phyloP scores from a whole-genome alignment of 306 rosid genomes.

The Crataegus laevigata region DNA sequence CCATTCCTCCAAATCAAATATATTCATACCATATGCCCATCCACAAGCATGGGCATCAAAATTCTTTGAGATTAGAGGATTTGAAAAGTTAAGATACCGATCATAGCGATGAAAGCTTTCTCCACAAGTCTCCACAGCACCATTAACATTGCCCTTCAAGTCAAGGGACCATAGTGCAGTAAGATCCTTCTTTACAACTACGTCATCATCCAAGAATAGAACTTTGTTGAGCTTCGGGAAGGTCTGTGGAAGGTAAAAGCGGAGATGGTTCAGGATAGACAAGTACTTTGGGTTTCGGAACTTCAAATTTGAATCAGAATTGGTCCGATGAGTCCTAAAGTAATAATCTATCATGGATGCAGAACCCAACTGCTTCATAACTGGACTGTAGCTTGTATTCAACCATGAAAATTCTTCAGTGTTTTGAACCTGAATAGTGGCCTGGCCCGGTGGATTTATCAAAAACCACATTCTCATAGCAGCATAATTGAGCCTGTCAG shows the following conservation, averaged over 20 bases:
- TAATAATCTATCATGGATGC: conserved; percentile 84
- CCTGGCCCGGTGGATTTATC: conserved; percentile 74
- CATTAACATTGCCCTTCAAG: conserved; percentile 87
- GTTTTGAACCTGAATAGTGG: conserved; percentile 79
- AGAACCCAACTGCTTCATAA: conserved; percentile 84
- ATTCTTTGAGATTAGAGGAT: conserved; percentile 82
- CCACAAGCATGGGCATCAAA: conserved; percentile 96
- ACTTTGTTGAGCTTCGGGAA: conserved; percentile 91
- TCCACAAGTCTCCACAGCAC: conserved; percentile 98
- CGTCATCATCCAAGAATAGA: conserved; percentile 86
- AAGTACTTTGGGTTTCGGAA: conserved; percentile 89
- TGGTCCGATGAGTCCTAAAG: conserved; percentile 75
- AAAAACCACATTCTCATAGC: conserved; percentile 99
- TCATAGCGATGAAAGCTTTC: conserved; percentile 95
- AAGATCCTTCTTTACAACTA: conserved; percentile 92
- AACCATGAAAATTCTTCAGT: conserved; percentile 91
- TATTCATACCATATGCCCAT: conserved; percentile 98
- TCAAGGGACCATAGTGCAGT: conserved; percentile 76
- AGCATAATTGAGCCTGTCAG: conserved; percentile 87
- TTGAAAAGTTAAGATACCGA: conserved; percentile 88
- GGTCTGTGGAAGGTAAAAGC: conserved; percentile 94
- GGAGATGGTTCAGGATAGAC: conserved; percentile 94
- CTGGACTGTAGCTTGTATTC: conserved; percentile 96
- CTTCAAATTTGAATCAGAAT: conserved; percentile 82
- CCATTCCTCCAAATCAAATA: conserved; percentile 90